A percentile compares a stretch with the other conserved stretches of the same genome.
These are phyloP conservation scores for Russula griseocarnosa DNA, from an alignment of 768 basidiomycete genomes.

Conservation along the genomic window DNA sequence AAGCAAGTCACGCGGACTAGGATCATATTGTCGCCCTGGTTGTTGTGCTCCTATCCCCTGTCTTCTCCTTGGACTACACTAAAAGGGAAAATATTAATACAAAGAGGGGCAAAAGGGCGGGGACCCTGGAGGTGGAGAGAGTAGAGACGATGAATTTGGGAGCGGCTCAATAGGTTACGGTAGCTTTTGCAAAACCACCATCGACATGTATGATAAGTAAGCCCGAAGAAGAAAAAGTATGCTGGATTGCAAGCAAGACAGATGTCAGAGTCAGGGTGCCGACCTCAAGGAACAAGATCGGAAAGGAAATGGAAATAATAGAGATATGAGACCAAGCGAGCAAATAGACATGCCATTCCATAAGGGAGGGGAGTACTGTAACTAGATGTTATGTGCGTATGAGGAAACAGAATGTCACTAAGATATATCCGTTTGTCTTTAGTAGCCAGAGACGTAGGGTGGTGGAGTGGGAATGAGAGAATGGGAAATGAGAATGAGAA, in stretches of 20 bases:
- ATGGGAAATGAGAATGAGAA: not conserved
- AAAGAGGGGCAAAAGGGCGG: not conserved
- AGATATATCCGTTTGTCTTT: constrained; percentile 10
- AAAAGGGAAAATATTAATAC: not conserved
- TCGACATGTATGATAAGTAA: not conserved
- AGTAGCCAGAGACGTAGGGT: not conserved
- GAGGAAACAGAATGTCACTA: not conserved
- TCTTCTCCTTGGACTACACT: not conserved
- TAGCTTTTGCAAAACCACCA: not conserved
- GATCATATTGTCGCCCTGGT: not conserved
- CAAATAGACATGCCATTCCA: not conserved
- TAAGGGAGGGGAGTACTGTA: not conserved
- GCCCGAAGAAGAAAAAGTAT: not conserved
- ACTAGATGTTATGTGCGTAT: constrained; percentile 7
- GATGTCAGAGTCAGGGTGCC: not conserved
- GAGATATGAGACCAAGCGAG: not conserved
- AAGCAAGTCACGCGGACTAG: not conserved
- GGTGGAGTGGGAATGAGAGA: not conserved
- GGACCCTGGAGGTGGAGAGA: not conserved
- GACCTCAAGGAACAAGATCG: not conserved
- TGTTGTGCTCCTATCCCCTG: not conserved
- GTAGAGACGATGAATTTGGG: not conserved
- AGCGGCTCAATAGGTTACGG: not conserved
- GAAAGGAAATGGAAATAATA: not conserved
- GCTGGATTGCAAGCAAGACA: constrained; percentile 4